A percentile compares a stretch with the other conserved stretches of the same genome.
Conservation (phyloP, 2,329 filamentous ascomycete species). For the Aphanocladium album region DNA sequence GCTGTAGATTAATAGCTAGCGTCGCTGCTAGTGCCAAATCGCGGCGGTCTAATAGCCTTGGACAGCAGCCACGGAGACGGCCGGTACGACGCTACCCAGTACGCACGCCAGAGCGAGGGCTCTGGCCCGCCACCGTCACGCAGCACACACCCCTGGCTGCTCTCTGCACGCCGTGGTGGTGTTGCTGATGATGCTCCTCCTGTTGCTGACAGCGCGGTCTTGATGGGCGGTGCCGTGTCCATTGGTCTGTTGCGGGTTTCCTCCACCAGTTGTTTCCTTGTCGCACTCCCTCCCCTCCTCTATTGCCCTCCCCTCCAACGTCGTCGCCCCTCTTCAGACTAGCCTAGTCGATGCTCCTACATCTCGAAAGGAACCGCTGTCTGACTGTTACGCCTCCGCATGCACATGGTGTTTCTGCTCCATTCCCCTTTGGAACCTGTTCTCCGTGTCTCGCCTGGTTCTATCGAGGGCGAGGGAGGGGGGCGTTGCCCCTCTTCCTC, state of each 20-base stretch:
- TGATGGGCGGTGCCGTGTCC: background rate
- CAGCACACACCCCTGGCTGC: background rate
- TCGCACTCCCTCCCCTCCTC: background rate
- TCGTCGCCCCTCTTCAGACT: background rate
- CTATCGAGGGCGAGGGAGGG: background rate
- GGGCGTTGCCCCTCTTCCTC: background rate
- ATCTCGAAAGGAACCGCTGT: constrained; percentile 4
- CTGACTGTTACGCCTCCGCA: constrained; percentile 11
- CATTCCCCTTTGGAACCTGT: constrained; percentile 6
- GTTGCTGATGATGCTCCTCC: background rate
- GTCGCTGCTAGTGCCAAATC: background rate
- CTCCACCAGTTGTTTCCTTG: background rate
- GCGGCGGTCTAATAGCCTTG: background rate
- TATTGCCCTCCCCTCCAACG: background rate
- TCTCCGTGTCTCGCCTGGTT: constrained; percentile 2
- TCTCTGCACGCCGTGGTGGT: background rate
- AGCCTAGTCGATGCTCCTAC: background rate
- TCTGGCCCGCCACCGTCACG: background rate
- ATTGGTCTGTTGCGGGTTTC: background rate
- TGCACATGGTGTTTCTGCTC: constrained; percentile 12
- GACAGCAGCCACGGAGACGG: background rate
- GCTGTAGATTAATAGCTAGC: constrained; percentile 7
- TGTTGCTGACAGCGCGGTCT: background rate
- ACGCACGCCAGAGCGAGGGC: background rate
- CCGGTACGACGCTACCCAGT: constrained; percentile 6